Conservation (phyloP, 2,329 filamentous ascomycete species). For the Elsinoe arachidis region DNA sequence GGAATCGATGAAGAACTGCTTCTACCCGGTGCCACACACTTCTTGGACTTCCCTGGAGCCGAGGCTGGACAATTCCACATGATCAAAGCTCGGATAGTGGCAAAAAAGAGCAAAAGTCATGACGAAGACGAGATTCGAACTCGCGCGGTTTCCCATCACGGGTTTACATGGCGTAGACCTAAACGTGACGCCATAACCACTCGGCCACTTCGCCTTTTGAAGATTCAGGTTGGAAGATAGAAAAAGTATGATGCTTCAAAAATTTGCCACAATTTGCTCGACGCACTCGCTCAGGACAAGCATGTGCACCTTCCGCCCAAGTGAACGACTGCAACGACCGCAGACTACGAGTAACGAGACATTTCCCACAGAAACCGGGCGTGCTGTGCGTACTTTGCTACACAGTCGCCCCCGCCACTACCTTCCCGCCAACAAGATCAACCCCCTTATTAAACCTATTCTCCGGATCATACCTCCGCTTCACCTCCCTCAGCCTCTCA, state of each 20-base stretch:
- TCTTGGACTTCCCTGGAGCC: no score
- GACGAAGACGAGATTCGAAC: slow-evolving; percentile 5
- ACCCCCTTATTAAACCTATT: slow-evolving; percentile 20
- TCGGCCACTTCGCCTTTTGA: neutral
- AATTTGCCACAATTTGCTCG: no score
- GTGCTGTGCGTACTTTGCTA: neutral
- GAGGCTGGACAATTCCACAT: no score
- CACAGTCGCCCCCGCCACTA: neutral
- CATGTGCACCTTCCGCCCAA: no score
- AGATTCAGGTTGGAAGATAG: neutral
- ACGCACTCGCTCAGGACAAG: no score
- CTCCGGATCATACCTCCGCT: slow-evolving; percentile 17
- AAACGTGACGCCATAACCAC: neutral
- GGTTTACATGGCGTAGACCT: neutral
- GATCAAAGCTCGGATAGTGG: no score
- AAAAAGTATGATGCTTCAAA: neutral
- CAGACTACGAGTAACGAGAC: no score
- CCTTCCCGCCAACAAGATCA: neutral
- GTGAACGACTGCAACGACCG: no score
- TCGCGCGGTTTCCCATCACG: slow-evolving; percentile 2
- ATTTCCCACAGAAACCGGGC: no score
- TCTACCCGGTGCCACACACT: no score
- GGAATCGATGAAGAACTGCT: no score
- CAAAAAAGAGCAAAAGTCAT: neutral
- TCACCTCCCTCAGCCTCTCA: slow-evolving; percentile 18